Conservation (phyloP, 495 filamentous ascomycete genomes). For the Saxophila tyrrhenica region DNA sequence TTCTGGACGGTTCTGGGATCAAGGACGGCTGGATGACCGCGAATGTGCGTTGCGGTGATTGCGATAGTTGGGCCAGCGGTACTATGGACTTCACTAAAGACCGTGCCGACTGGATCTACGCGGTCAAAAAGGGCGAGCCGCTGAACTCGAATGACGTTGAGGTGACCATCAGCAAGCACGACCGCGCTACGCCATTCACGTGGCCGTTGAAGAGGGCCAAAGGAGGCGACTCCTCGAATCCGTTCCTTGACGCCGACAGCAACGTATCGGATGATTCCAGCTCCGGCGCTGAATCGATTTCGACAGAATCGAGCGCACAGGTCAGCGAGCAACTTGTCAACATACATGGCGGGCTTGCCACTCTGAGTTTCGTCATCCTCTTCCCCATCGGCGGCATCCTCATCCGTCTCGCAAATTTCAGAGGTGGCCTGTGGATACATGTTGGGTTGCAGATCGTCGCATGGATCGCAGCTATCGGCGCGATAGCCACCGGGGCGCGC, state of each 20-base stretch:
- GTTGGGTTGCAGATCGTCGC: conserved; percentile 27
- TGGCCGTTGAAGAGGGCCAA: conserved; percentile 47
- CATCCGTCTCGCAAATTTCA: conserved; percentile 33
- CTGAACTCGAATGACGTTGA: conserved; percentile 41
- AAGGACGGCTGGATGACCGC: conserved; percentile 29
- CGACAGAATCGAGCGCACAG: neutral
- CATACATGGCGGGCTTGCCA: conserved; percentile 28
- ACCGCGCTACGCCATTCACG: conserved; percentile 38
- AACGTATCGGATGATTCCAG: neutral
- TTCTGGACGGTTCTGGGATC: conserved; percentile 29
- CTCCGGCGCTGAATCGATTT: neutral
- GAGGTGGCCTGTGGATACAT: conserved; percentile 29
- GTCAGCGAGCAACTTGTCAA: neutral
- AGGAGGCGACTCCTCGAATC: conserved; percentile 46
- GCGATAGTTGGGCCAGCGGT: conserved; percentile 41
- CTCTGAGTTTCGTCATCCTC: conserved; percentile 30
- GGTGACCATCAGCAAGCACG: conserved; percentile 48
- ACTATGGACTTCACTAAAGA: conserved; percentile 33
- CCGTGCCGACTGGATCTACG: conserved; percentile 53
- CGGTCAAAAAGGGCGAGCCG: conserved; percentile 45
- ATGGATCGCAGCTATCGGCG: conserved; percentile 28
- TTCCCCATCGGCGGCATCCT: conserved; percentile 38
- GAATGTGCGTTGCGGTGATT: conserved; percentile 37
- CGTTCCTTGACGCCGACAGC: conserved; percentile 35
- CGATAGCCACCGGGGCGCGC: conserved; percentile 27